phyloP scores from a whole-genome alignment of 345 rosid genomes.

The Hibiscus tridactylites region DNA sequence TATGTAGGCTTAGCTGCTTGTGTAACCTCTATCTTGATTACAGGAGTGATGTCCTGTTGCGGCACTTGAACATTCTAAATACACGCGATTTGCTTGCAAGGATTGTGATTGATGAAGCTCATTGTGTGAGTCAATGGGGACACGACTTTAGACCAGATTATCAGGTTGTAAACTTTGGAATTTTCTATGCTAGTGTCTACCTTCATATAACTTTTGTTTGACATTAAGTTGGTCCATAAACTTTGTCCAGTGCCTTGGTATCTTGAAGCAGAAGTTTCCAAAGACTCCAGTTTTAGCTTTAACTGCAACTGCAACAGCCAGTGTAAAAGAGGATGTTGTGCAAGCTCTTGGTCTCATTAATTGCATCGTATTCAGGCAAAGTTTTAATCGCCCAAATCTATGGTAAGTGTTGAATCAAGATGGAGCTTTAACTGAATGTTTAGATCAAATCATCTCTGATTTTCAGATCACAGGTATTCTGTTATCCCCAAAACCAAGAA shows the following conservation, averaged over 20 bases:
- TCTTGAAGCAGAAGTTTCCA: constrained; percentile 86
- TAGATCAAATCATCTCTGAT: constrained; percentile 23
- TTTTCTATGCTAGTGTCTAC: constrained; percentile 5
- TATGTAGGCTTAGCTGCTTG: neutral
- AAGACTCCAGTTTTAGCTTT: constrained; percentile 87
- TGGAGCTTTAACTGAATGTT: constrained; percentile 11
- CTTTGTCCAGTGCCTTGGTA: constrained; percentile 76
- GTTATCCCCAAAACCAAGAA: constrained; percentile 85
- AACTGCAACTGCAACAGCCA: constrained; percentile 98
- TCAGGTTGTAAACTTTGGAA: constrained; percentile 51
- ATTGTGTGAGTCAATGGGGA: constrained; percentile 99
- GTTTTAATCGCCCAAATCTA: constrained; percentile 94
- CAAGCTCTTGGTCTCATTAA: constrained; percentile 95
- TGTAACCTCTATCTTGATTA: constrained; percentile 16
- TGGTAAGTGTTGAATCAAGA: constrained; percentile 37
- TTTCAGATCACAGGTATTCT: constrained; percentile 51
- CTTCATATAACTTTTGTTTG: constrained; percentile 13
- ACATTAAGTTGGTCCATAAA: constrained; percentile 13
- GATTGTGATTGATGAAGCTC: constrained; percentile 99
- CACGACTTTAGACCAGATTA: constrained; percentile 99
- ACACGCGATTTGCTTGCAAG: constrained; percentile 77
- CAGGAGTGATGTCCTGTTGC: constrained; percentile 91
- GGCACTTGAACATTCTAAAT: constrained; percentile 72
- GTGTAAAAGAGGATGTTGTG: constrained; percentile 98
- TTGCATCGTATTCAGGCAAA: constrained; percentile 93